These are phyloP conservation scores for Planoprotostelium fungivorum DNA, from an alignment of 78 protist genomes.

Conservation along the genomic window DNA sequence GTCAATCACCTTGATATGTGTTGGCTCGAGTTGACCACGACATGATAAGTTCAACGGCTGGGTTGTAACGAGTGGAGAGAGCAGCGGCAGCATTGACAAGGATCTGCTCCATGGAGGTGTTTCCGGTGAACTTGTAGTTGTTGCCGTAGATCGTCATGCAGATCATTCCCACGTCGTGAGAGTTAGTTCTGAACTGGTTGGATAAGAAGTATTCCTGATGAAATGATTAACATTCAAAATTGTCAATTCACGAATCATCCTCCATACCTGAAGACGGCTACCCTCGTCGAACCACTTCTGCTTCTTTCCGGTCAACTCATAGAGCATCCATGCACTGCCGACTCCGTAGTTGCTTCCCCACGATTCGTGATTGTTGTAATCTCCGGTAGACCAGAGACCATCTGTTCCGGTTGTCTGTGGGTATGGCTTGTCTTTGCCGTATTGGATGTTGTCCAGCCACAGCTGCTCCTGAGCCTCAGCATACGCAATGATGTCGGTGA, in stretches of 20 bases:
- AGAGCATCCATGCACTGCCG: background rate
- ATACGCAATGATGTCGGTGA: background rate
- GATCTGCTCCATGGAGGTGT: background rate
- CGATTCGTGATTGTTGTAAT: background rate
- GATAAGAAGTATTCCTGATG: background rate
- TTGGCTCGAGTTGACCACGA: background rate
- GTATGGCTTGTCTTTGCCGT: background rate
- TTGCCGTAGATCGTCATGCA: background rate
- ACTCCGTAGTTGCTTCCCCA: background rate
- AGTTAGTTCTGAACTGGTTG: background rate
- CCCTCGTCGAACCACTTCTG: background rate
- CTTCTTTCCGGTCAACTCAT: background rate
- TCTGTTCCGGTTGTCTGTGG: background rate
- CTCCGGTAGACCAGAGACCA: background rate
- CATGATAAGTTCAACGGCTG: background rate
- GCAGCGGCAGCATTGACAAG: background rate
- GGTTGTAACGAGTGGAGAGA: background rate
- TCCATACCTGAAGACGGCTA: background rate
- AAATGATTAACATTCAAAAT: no score
- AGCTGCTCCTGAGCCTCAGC: background rate
- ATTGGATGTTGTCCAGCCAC: background rate
- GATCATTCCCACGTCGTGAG: background rate
- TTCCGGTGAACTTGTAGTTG: background rate
- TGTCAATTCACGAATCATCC: background rate
- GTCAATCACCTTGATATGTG: background rate